Evolutionary conservation across 2,329 filamentous ascomycete species (phyloP), one percentile per base, ranked within the genome.

Genomic region (Cylindrodendrum hubeiense): DNA sequence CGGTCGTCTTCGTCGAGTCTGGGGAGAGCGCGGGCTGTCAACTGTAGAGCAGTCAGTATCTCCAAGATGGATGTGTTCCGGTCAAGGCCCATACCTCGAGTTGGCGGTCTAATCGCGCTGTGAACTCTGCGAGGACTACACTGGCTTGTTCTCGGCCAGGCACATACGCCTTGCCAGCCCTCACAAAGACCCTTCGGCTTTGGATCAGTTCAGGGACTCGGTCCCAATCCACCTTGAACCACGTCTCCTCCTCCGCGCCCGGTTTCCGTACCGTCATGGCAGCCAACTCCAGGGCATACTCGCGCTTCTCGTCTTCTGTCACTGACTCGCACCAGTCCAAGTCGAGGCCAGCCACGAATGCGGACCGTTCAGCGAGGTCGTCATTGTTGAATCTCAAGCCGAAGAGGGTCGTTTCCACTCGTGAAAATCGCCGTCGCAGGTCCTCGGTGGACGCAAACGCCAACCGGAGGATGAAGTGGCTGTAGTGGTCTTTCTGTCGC

Each of bases 221-320:
- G 77, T 94, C 92, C 94, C 95, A 99, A 75, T 98, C 94, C 1
- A 98, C 94, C 82, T 98, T 98, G 85, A 97, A 97, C 91, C 94
- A 99, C 26, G 84, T 90, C 74, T 96, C 93, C 44, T 97, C 93
- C 17, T 97, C 94, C 6, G 75, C 71, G 50, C 73, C 73, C 47
- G 76, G 75, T 71, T 81, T 80, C 56, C 78, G 37, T n/a, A 39
- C 79, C 10, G 77, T 67, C 58, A 84, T 82, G 22, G 88, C 87
- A 1, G 85, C 81, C 55, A 97, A 80, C 63, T 92, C 87, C 0
- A 87, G 82, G 1, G 85, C 84, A 58, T 94, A 81, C 65, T 87
- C 85, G n/a, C 81, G 76, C 70, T 88, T 94, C 80, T 99, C 96
- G 2, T 93, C 91, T 1, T 94, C 93, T 0, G 86, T 84, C 1